Base-by-base conservation (phyloP, 192 early-diverging fungal species). In the Chytriomyces hyalinus region DNA sequence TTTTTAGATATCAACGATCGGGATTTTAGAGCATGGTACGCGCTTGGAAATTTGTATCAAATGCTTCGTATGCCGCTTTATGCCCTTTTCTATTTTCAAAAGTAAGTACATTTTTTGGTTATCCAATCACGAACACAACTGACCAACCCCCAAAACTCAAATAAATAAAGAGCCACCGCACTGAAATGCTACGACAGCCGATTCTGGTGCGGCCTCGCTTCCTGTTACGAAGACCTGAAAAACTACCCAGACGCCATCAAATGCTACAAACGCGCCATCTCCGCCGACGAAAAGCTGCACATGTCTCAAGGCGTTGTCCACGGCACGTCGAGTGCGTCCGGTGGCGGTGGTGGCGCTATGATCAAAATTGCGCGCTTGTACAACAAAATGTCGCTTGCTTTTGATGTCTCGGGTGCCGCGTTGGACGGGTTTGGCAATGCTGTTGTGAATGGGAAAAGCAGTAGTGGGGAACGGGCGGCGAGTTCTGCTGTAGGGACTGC, bases 11-110 rank as follows among this genome's bases (percentile, higher is more conserved):
- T 92, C 45, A 92, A 95, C 49, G 84, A 87, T 44, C 80, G 87
- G 22, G 95, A 98, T 76, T 96, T 91, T 81, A 86, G 94, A 43
- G 93, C 95, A 8, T 99, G 97, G 96, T 94, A 93, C 79, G 95
- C 94, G 10, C 78, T 99, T 26, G 97, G 94, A 49, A 92, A 95
- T 69, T 90, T 93, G 4, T 97, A 97, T 84, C 93, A 97, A 80
- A 85, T 93, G 28, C 85, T 96, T 17, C 91, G 91, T 61, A 89
- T 96, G 88, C 89, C 91, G 43, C 91, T 90, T 64, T 94, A 93
- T 57, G 92, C 95, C 1, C 69, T 92, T n/a, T 90, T 85, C 66
- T 96, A 97, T 83, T 95, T 92, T 81, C 85, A 92, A 81, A 85
- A 90, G 15, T 94, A 94, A 1, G 86, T 89, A 0, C 83, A 57